Conservation (phyloP, 75 land plant species). For the Pinus taeda region DNA sequence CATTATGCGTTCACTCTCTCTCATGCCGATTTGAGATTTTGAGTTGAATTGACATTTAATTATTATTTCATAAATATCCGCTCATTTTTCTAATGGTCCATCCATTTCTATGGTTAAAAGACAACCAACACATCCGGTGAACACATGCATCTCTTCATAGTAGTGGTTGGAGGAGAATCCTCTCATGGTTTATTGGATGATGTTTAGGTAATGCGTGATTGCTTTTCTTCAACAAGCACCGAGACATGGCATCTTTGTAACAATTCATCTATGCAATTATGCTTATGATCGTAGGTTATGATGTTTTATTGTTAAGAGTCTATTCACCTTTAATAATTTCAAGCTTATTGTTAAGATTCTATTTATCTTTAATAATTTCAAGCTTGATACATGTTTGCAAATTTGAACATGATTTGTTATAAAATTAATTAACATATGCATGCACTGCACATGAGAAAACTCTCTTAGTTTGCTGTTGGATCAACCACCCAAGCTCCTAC, state of each 20-base stretch:
- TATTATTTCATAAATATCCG: too few relatives aligned
- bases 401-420: neutral
- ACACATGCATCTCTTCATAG: neutral
- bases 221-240: neutral
- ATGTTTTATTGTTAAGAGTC: neutral
- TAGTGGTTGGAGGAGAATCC: slow-evolving; percentile 93
- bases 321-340: neutral
- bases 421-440: slow-evolving; percentile 14
- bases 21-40: too few relatives aligned
- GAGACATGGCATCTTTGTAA: neutral
- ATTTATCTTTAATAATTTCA: too few relatives aligned
- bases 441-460: slow-evolving; percentile 76
- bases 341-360: neutral
- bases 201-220: slow-evolving; percentile 54
- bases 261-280: neutral
- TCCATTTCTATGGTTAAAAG: too few relatives aligned
- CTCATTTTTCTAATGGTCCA: too few relatives aligned
- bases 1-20: too few relatives aligned
- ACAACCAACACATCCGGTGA: too few relatives aligned
- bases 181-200: slow-evolving; percentile 67
- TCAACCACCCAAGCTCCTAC: slow-evolving; percentile 19
- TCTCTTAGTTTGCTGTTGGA: slow-evolving; percentile 56
- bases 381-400: too few relatives aligned
- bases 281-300: neutral
- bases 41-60: too few relatives aligned